Percentiles rank a stretch among this genome's conserved stretches.
These are phyloP conservation scores for Aspergillus aculeatus DNA, from an alignment of 2,329 filamentous ascomycete genomes.

Conservation along the genomic window DNA sequence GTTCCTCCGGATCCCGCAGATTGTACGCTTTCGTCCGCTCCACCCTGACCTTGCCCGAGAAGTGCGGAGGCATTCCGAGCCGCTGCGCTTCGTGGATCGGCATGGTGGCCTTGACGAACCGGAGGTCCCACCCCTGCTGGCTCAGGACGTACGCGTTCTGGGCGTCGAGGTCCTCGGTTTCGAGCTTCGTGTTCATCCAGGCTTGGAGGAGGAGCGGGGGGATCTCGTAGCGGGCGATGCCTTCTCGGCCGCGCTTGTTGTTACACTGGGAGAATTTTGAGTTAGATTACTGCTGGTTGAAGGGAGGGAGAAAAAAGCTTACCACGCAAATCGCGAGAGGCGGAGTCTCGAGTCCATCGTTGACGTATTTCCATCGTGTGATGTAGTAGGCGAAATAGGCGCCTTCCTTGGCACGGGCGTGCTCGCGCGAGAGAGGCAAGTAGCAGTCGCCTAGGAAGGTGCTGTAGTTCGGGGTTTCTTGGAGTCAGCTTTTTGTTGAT, in stretches of 20 bases:
- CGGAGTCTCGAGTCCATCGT: not conserved
- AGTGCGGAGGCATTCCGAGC: not conserved
- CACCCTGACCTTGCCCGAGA: not conserved
- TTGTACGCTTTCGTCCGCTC: not conserved
- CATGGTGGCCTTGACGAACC: not conserved
- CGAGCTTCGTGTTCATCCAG: conserved; percentile 2
- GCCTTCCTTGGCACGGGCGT: not conserved
- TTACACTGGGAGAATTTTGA: not conserved
- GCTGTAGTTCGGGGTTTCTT: not conserved
- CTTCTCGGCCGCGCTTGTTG: not conserved
- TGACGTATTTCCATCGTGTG: not conserved
- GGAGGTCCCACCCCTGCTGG: not conserved
- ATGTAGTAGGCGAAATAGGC: not conserved
- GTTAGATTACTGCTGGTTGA: not conserved
- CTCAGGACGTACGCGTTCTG: conserved; percentile 3
- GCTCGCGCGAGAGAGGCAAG: not conserved
- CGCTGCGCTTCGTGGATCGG: not conserved
- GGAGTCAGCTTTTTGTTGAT: not conserved
- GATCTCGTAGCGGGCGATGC: conserved; percentile 7
- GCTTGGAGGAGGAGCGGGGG: not conserved
- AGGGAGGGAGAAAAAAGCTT: not conserved
- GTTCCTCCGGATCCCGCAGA: not conserved
- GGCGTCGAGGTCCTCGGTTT: not conserved
- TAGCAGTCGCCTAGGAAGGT: not conserved
- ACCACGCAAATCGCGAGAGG: not conserved